Evolutionary conservation across 306 rosid species (phyloP), one percentile per base, ranked within the genome.

Genomic region (Abrus pulchellus): DNA sequence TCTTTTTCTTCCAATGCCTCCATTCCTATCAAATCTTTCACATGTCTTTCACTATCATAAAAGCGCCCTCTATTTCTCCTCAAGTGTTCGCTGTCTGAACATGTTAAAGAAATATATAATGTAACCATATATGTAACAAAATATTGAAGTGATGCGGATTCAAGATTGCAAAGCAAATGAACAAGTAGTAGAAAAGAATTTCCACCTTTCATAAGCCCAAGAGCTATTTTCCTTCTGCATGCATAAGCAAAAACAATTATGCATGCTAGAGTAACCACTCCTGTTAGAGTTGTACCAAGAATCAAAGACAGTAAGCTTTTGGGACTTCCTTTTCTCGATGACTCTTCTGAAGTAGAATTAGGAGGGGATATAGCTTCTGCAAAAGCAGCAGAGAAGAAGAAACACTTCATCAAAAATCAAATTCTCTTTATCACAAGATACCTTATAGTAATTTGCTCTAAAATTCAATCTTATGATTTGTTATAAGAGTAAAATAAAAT

Each of bases 1-100:
- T 74, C 79, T 20, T 69, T 77, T 79, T 83, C 84, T 83, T 69
- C 79, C 14, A 85, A 78, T 6, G 1, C 47, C 1, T 30, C 50
- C 5, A 20, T 48, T 1, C 36, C 78, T 2, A 83, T 80, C 43
- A 85, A 36, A 20, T 28, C 76, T 45, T 71, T 80, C 28, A 80
- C 76, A 2, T 29, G 71, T 38, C 28, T 65, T 41, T 73, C 85
- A 27, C 48, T 81, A 1, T 67, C 80, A n/a, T 83, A 13, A 7
- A 78, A 28, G 48, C 27, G 38, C 14, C 7, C 78, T 68, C 48
- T n/a, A 0, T 61, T 9, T 5, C 83, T 64, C 30, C 52, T 36
- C 59, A 65, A 45, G 27, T 73, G 73, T 66, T 5, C 55, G 41
- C 3, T 56, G 2, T 33, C 91, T 81, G 62, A 65, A 67, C 38